These are phyloP conservation scores for Malus hybrid DNA, from an alignment of 331 rosid genomes.

Conservation along the genomic window DNA sequence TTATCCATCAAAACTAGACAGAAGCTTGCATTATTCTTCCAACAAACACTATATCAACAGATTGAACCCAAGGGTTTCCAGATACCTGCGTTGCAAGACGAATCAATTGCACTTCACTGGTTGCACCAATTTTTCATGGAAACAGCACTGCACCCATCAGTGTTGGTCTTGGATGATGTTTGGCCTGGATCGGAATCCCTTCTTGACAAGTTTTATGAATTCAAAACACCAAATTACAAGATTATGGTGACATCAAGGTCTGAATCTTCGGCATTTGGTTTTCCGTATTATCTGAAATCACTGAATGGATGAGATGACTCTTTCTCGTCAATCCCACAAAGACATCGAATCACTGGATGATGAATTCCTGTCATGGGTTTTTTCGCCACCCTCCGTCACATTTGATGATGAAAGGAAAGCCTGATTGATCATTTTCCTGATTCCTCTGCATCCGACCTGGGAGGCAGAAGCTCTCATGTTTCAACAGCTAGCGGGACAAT, in stretches of 20 bases:
- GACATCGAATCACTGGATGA: not conserved
- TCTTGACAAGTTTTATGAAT: constrained; percentile 26
- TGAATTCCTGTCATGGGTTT: not conserved
- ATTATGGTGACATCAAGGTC: constrained; percentile 63
- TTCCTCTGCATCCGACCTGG: not conserved
- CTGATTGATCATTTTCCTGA: not conserved
- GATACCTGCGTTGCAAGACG: constrained; percentile 23
- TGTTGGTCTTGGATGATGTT: constrained; percentile 67
- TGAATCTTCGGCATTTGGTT: constrained; percentile 27
- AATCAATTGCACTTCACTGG: constrained; percentile 25
- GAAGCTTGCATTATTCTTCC: too few species aligned
- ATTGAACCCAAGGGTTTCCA: not conserved
- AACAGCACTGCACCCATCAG: constrained; percentile 20
- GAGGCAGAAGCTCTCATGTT: not conserved
- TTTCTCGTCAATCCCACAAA: constrained; percentile 13
- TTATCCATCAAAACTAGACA: too few species aligned
- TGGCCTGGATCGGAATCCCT: constrained; percentile 37
- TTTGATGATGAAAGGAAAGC: too few species aligned
- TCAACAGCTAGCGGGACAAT: not conserved
- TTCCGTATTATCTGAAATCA: constrained; percentile 14
- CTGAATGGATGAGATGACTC: constrained; percentile 24
- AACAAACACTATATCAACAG: constrained; percentile 20
- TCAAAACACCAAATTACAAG: constrained; percentile 24
- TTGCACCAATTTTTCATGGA: constrained; percentile 22
- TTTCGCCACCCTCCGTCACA: not conserved